Base-by-base conservation (phyloP, 139 green algal genomes). In the Micractinium conductrix region DNA sequence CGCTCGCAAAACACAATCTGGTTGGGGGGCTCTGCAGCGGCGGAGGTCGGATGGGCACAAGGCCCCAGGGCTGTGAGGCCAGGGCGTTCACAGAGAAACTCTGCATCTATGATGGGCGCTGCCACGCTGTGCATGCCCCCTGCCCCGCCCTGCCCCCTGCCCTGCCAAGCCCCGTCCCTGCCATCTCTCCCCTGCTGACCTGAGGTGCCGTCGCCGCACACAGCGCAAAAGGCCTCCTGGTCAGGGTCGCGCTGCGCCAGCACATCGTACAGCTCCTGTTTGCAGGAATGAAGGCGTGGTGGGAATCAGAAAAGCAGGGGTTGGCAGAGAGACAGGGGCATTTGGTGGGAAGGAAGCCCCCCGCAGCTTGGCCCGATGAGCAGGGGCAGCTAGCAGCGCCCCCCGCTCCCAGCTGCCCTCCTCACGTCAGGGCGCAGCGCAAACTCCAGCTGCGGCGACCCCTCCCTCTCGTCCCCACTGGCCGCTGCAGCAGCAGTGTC, bases 1-100 rank as follows among this genome's bases (percentile, higher is more conserved):
- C 94, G 93, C 87, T 98, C 95, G 85, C 96, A 98, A 78, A 97
- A 97, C 42, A 98, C 85, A 50, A 98, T 98, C 63, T 94, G 67
- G 80, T 98, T 98, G 75, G 92, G 91, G 16, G 91, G 76, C 6
- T 9, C 21, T 80, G 69, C 26, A 38, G 17, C n/a, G n/a, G n/a
- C n/a, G n/a, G n/a, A n/a, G n/a, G n/a, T n/a, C n/a, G n/a, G n/a
- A n/a, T n/a, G n/a, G n/a, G n/a, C n/a, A n/a, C n/a, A n/a, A n/a
- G n/a, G n/a, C n/a, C n/a, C n/a, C n/a, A n/a, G n/a, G n/a, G n/a
- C n/a, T n/a, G n/a, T n/a, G n/a, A n/a, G n/a, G n/a, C n/a, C n/a
- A n/a, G n/a, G n/a, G n/a, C n/a, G n/a, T n/a, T n/a, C n/a, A n/a
- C n/a, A n/a, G n/a, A n/a, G n/a, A n/a, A n/a, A n/a, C n/a, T n/a